Percentiles rank a stretch among this genome's conserved stretches.
These are phyloP conservation scores for Nakazawaea siamensis DNA, from an alignment of 805 yeast species.

Conservation along the genomic window DNA sequence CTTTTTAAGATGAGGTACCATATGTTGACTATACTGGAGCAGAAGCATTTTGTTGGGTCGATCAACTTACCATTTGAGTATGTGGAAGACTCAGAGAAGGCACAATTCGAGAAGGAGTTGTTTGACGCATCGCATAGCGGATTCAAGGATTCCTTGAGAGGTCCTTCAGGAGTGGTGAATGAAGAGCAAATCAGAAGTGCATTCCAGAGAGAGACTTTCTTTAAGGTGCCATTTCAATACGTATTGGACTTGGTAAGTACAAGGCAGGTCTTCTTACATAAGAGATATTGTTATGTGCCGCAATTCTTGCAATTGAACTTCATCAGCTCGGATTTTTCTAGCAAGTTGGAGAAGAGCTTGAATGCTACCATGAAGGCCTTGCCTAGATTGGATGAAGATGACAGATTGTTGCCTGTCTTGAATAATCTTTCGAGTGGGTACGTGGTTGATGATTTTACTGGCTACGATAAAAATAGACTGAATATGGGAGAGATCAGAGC, in stretches of 20 bases:
- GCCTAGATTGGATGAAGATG: conserved; percentile 87
- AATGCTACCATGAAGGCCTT: conserved; percentile 65
- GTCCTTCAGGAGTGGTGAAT: conserved; percentile 19
- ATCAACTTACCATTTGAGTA: conserved; percentile 67
- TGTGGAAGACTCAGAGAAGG: conserved; percentile 56
- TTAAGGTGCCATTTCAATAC: conserved; percentile 81
- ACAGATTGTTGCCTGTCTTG: conserved; percentile 76
- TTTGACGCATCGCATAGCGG: conserved; percentile 44
- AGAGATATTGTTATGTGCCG: conserved; percentile 82
- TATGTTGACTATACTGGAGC: conserved; percentile 56
- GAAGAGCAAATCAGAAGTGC: conserved; percentile 47
- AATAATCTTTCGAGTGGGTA: conserved; percentile 72
- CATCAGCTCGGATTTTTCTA: conserved; percentile 60
- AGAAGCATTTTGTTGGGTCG: conserved; percentile 56
- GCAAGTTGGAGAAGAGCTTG: conserved; percentile 41
- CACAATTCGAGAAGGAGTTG: conserved; percentile 36
- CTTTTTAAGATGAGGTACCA: conserved; percentile 70
- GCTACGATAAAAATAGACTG: conserved; percentile 15
- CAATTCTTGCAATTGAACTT: conserved; percentile 69
- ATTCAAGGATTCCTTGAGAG: conserved; percentile 28
- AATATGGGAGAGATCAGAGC: conserved; percentile 44
- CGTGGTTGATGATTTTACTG: conserved; percentile 35
- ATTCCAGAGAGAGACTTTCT: conserved; percentile 55
- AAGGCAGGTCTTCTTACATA: conserved; percentile 58
- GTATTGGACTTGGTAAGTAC: conserved; percentile 70